Evolutionary conservation across 2,329 filamentous ascomycete genomes (phyloP).

Genomic region (Paracamarosporium sp.): DNA sequence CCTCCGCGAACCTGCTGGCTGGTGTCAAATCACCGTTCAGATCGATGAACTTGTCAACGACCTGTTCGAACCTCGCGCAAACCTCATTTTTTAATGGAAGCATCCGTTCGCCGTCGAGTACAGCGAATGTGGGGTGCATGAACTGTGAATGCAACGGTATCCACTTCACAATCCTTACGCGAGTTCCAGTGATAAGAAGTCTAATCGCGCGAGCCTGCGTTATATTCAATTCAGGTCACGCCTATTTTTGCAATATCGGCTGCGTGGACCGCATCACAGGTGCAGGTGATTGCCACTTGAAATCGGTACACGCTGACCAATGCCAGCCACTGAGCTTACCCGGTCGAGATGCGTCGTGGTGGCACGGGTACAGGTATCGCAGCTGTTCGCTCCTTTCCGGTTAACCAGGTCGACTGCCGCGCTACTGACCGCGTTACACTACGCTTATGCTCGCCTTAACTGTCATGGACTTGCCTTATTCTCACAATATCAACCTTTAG

Average conservation of each 20-base stretch:
- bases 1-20: not conserved
- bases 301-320: not conserved
- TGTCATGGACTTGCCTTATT: not conserved
- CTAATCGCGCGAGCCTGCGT: not conserved
- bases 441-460: conserved; percentile 9
- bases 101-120: not conserved
- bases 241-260: not conserved
- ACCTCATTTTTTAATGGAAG: not conserved
- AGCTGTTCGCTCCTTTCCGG: not conserved
- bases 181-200: not conserved
- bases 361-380: not conserved
- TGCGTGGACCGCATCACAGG: not conserved
- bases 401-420: conserved; percentile 5
- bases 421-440: conserved; percentile 1
- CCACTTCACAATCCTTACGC: not conserved
- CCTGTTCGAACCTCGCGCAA: not conserved
- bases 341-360: not conserved
- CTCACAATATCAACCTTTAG: conserved; percentile 3
- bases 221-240: not conserved
- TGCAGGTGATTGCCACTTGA: not conserved
- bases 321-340: not conserved
- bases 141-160: not conserved
- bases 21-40: not conserved
- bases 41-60: not conserved
- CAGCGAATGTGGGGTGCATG: conserved; percentile 1